Percentiles rank a stretch among this genome's conserved stretches.
Evolutionary conservation across 2,329 filamentous ascomycete genomes (phyloP).

Genomic region (Aspergillus pseudoviridinutans): DNA sequence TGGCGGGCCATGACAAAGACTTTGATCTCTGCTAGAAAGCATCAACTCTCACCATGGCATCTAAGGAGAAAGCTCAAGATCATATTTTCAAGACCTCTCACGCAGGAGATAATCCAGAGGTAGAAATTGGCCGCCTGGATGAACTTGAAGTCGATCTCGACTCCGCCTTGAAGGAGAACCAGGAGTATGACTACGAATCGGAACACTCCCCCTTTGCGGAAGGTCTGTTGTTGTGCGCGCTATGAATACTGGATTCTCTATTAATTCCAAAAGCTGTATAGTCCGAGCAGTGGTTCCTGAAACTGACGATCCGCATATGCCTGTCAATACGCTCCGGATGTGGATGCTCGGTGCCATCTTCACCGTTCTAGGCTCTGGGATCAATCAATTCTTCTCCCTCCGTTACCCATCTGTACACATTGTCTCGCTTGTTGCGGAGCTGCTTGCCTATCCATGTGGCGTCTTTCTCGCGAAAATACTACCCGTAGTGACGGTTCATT

Average conservation of each 20-base stretch:
- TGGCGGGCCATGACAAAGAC: neutral
- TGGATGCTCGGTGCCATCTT: slow-evolving; percentile 44
- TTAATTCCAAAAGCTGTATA: slow-evolving; percentile 1
- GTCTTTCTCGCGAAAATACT: slow-evolving; percentile 38
- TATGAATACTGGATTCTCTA: neutral
- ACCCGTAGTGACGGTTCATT: slow-evolving; percentile 30
- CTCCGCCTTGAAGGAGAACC: slow-evolving; percentile 4
- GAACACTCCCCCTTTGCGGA: slow-evolving; percentile 24
- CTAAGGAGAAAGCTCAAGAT: neutral
- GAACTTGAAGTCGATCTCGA: slow-evolving; percentile 5
- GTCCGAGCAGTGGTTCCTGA: slow-evolving; percentile 26
- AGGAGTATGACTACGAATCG: slow-evolving; percentile 21
- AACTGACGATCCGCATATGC: slow-evolving; percentile 24
- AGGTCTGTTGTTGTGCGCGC: slow-evolving; percentile 6
- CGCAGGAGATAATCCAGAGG: slow-evolving; percentile 7
- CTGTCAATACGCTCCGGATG: slow-evolving; percentile 31
- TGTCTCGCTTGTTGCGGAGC: slow-evolving; percentile 44
- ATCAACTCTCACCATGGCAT: neutral
- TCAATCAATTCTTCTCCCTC: slow-evolving; percentile 47
- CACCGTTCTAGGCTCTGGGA: slow-evolving; percentile 43
- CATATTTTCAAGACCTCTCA: neutral
- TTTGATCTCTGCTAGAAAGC: neutral
- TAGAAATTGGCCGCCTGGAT: slow-evolving; percentile 11
- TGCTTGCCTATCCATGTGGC: slow-evolving; percentile 44
- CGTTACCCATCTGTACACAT: slow-evolving; percentile 47